phyloP scores from a whole-genome alignment of 164 flowering plant species.

The Tinospora cordifolia region DNA sequence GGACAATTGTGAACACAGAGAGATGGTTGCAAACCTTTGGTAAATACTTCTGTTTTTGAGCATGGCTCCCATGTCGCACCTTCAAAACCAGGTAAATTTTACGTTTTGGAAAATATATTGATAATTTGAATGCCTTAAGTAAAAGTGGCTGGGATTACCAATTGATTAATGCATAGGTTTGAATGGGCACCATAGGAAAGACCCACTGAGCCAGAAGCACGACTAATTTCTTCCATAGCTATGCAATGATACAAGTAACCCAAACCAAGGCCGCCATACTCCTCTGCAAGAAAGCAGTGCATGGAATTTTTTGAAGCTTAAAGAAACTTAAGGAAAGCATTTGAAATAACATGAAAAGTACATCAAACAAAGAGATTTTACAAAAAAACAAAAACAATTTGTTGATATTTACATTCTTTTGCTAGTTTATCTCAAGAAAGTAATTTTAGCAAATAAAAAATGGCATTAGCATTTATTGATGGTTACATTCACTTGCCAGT shows the following conservation, averaged over 20 bases:
- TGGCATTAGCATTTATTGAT: not conserved
- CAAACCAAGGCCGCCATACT: slow-evolving; percentile 98
- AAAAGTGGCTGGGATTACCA: slow-evolving; percentile 42
- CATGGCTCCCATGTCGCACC: slow-evolving; percentile 83
- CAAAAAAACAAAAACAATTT: not conserved
- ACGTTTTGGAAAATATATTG: not conserved
- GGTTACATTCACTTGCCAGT: too few species aligned
- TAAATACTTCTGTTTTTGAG: slow-evolving; percentile 84
- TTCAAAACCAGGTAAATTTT: slow-evolving; percentile 22
- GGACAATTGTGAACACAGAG: not conserved
- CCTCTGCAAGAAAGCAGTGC: slow-evolving; percentile 49
- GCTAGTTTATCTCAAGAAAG: not conserved
- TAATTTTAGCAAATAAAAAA: not conserved
- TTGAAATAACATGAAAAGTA: slow-evolving; percentile 1
- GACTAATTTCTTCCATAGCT: slow-evolving; percentile 96
- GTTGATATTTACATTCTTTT: too few species aligned
- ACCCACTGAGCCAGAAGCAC: slow-evolving; percentile 96
- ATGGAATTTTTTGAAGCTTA: not conserved
- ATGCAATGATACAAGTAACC: slow-evolving; percentile 96
- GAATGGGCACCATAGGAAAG: slow-evolving; percentile 98
- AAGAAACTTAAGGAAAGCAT: not conserved
- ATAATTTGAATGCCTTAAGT: not conserved
- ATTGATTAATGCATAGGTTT: slow-evolving; percentile 86
- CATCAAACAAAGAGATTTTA: not conserved
- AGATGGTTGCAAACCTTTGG: slow-evolving; percentile 59